Evolutionary conservation across 345 rosid species (phyloP), one percentile per base, ranked within the genome.

Genomic region (Noccaea caerulescens): DNA sequence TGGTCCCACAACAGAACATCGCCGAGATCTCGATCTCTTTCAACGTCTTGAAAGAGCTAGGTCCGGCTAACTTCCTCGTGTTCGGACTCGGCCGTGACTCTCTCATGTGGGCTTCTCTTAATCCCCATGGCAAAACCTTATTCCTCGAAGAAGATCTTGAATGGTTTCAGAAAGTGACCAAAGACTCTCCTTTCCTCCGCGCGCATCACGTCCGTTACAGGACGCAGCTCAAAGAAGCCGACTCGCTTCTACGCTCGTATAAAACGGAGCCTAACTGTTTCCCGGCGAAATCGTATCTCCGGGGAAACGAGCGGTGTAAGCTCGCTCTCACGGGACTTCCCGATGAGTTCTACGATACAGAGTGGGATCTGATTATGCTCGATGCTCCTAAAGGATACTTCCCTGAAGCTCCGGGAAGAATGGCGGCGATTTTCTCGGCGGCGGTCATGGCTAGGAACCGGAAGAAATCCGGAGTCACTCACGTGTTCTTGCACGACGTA

Each of bases 321-420:
- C 59, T 89, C 6, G 96, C 86, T 3, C 46, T 87, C 58, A 79
- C 82, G 1, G 82, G 79, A 0, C 75, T 89, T 0, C 89, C 96
- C 2, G 83, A 80, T 20, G 87, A 84, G 78, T 80, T 89, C 1
- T 89, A 87, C 75, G 86, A 87, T 11, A 82, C 72, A 3, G 84
- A 85, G 42, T 89, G 92, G 96, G 96, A 89, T 70, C 76, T 89
- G 42, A 72, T 89, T 36, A 82, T 89, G 86, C 69, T 89, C 68
- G 88, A 89, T 37, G 88, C 90, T 39, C 96, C 90, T 3, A 74
- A 82, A 8, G 96, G 96, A 10, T 85, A 85, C 74, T 82, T 81
- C 68, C 27, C 83, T 2, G 83, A 77, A 11, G 88, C 92, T 4
- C 92, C 92, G 7, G 80, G 85, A 50, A 77, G 89, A 55, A 87